phyloP scores from a whole-genome alignment of 768 basidiomycete genomes.

The Trametes punicea region DNA sequence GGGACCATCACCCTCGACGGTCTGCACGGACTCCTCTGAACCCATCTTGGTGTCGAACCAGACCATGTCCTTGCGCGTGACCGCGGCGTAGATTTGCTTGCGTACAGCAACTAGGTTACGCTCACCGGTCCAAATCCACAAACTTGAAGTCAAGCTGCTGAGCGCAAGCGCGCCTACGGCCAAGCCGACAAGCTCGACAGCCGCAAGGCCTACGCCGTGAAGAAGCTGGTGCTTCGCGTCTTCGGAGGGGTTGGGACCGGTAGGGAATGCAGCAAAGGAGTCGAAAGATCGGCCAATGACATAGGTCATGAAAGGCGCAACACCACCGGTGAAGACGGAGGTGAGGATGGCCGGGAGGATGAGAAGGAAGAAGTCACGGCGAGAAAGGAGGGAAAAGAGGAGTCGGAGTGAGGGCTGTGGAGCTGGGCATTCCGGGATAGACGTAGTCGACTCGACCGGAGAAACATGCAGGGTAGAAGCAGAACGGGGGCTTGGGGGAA shows the following conservation, averaged over 20 bases:
- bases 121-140: conserved; percentile 92
- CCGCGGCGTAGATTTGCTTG: conserved; percentile 61
- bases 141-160: conserved; percentile 67
- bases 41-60: conserved; percentile 90
- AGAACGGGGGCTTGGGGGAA: conserved; percentile 18
- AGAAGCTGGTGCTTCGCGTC: conserved; percentile 50
- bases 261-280: conserved; percentile 59
- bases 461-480: conserved; percentile 20
- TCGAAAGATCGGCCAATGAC: conserved; percentile 78
- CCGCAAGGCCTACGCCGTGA: conserved; percentile 54
- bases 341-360: conserved; percentile 62
- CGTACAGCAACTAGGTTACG: conserved; percentile 68
- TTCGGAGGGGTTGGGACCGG: conserved; percentile 37
- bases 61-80: conserved; percentile 70
- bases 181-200: conserved; percentile 64
- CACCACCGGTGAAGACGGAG: conserved; percentile 61
- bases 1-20: conserved; percentile 43
- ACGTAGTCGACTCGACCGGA: conserved; percentile 21
- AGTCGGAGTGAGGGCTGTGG: conserved; percentile 54
- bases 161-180: conserved; percentile 64
- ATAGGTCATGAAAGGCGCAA: conserved; percentile 84
- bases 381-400: conserved; percentile 64
- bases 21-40: conserved; percentile 42
- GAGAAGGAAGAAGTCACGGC: conserved; percentile 51
- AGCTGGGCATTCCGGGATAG: conserved; percentile 25